Percentiles rank a stretch among this genome's conserved stretches.
phyloP scores from a whole-genome alignment of 495 filamentous ascomycete genomes.

The Parathielavia hyrcaniae region DNA sequence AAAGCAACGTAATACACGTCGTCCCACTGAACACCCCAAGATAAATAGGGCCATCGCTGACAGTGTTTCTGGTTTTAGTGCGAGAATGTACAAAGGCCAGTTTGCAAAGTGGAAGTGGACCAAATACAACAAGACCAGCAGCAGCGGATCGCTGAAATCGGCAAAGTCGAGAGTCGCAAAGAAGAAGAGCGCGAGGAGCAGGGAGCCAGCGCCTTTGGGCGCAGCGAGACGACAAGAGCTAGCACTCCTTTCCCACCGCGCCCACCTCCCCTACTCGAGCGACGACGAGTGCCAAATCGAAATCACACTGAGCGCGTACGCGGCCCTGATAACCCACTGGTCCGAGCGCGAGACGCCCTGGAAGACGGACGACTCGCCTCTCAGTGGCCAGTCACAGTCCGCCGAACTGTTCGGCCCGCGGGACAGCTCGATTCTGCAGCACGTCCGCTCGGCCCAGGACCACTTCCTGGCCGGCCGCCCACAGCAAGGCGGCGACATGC shows the following conservation, averaged over 20 bases:
- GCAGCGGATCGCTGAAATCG: conserved; percentile 3
- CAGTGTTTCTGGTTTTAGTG: conserved; percentile 13
- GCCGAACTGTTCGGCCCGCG: neutral
- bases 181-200: neutral
- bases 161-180: conserved; percentile 10
- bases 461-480: conserved; percentile 13
- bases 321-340: conserved; percentile 17
- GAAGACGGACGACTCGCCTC: neutral
- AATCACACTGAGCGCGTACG: conserved; percentile 15
- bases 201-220: neutral
- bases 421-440: conserved; percentile 24
- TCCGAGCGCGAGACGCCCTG: conserved; percentile 12
- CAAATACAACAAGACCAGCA: conserved; percentile 32
- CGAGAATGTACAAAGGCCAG: conserved; percentile 36
- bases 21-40: neutral
- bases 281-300: conserved; percentile 7
- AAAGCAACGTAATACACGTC: conserved; percentile 29
- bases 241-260: neutral
- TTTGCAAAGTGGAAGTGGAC: conserved; percentile 35
- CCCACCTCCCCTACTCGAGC: neutral
- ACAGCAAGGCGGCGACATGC: conserved; percentile 17
- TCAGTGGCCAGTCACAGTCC: neutral
- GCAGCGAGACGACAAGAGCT: neutral
- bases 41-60: neutral
- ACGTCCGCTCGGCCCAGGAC: conserved; percentile 20